Evolutionary conservation across 176 grass and related monocot species (phyloP), one percentile per base, ranked within the genome.

Genomic region (Oryza meyeriana): DNA sequence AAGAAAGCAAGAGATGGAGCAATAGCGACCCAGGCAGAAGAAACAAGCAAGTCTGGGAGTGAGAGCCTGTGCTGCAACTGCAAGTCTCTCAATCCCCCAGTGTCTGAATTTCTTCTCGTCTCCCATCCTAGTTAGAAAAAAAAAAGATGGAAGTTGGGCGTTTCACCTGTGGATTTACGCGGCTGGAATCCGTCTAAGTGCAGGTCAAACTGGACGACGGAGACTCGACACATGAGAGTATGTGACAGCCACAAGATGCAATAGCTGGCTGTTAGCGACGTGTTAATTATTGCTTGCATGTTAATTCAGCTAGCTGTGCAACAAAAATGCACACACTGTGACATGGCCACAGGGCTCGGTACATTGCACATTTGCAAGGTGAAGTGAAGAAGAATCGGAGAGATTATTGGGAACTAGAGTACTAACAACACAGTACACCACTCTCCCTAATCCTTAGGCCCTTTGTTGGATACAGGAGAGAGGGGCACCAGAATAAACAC

Each of bases 11-110:
- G 65, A 61, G 20, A 38, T 41, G 30, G 74, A 59, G 74, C 33
- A n/a, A 86, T 66, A 80, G 84, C 30, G 58, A 79, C 76, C 83
- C 38, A 70, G 2, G 4, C 31, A 44, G 28, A 66, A 75, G 33
- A 73, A 86, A 80, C 84, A 86, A 59, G 68, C 13, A 16, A 13
- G 61, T 31, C 41, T 33, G 57, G 52, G 52, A 20, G 18, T 0
- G 24, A 78, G 64, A 52, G 6, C 35, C 26, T 27, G 33, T 58
- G 32, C 71, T 47, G 55, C 55, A 13, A 24, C 62, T 1, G 11
- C 44, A 47, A 47, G 42, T 45, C 42, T 76, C 76, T 44, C 31
- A 26, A 40, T 85, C 81, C 24, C 58, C 77, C 69, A 41, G 26
- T 70, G 42, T 11, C 2, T 38, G 34, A 32, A 32, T 52, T 44